A percentile compares a stretch with the other conserved stretches of the same genome.
Evolutionary conservation across 768 basidiomycete genomes (phyloP).

Genomic region (Dentipellis fragilis): DNA sequence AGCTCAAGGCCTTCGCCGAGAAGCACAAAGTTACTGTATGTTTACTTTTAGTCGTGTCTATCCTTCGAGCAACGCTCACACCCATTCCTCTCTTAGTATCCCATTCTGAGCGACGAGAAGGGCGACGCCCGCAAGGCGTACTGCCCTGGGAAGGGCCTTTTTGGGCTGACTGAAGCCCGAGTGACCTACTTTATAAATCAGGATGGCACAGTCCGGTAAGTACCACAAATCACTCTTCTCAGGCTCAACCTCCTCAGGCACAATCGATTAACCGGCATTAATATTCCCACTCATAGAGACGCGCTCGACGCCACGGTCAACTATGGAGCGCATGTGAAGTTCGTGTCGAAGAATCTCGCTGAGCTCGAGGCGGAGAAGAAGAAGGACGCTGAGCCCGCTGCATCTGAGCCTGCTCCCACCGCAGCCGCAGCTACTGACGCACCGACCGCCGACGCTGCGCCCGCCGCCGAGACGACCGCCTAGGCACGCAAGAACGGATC

Average conservation of each 20-base stretch:
- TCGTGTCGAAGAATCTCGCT: slow-evolving; percentile 59
- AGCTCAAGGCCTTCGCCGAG: slow-evolving; percentile 68
- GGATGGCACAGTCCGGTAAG: slow-evolving; percentile 56
- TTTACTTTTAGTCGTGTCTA: neutral
- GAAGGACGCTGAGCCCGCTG: neutral
- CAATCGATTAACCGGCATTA: slow-evolving; percentile 18
- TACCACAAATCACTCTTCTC: neutral
- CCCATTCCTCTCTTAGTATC: slow-evolving; percentile 39
- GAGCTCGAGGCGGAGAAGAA: slow-evolving; percentile 11
- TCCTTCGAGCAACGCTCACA: neutral
- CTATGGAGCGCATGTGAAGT: slow-evolving; percentile 57
- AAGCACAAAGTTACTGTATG: slow-evolving; percentile 53
- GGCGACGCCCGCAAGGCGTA: slow-evolving; percentile 57
- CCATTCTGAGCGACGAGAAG: slow-evolving; percentile 63
- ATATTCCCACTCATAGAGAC: slow-evolving; percentile 27
- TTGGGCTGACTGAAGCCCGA: slow-evolving; percentile 56
- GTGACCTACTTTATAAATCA: slow-evolving; percentile 72
- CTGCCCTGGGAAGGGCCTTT: slow-evolving; percentile 51
- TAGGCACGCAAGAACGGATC: no score
- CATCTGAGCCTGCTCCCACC: neutral
- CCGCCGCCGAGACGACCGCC: neutral
- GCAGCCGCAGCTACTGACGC: slow-evolving; percentile 19
- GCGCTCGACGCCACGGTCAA: slow-evolving; percentile 51
- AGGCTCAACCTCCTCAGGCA: neutral
- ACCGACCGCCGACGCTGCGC: neutral